Evolutionary conservation across 306 rosid genomes (phyloP).

Genomic region (Arachis stenosperma): DNA sequence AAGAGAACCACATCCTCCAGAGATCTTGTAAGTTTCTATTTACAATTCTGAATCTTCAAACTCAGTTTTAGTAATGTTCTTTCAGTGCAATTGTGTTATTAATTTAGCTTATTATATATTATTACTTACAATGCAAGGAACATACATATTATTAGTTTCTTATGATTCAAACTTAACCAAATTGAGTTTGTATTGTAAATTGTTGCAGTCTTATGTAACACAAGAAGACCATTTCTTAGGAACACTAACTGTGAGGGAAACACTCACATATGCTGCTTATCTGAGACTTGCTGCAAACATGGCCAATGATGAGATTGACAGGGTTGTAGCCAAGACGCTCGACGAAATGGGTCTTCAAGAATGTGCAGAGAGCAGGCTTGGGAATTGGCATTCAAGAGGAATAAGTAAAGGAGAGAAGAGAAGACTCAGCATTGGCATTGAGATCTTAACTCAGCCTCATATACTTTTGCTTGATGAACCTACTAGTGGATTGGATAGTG

Average conservation of each 20-base stretch:
- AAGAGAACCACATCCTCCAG: slow-evolving; percentile 50
- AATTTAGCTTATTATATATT: too few relatives aligned
- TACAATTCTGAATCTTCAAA: neutral
- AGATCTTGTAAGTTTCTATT: slow-evolving; percentile 50
- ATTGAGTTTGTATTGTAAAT: neutral
- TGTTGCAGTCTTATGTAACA: slow-evolving; percentile 66
- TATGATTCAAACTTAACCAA: too few relatives aligned
- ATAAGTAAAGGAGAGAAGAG: slow-evolving; percentile 84
- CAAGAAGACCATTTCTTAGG: slow-evolving; percentile 75
- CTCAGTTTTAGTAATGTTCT: neutral
- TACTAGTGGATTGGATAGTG: slow-evolving; percentile 85
- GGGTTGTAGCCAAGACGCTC: slow-evolving; percentile 55
- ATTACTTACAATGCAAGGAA: too few relatives aligned
- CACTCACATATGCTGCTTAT: slow-evolving; percentile 62
- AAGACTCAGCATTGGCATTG: slow-evolving; percentile 75
- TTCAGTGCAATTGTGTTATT: too few relatives aligned
- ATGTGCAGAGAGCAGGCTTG: slow-evolving; percentile 65
- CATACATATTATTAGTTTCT: too few relatives aligned
- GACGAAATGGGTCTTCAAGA: slow-evolving; percentile 77
- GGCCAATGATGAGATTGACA: slow-evolving; percentile 54
- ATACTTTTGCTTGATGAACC: slow-evolving; percentile 83
- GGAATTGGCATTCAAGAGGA: slow-evolving; percentile 78
- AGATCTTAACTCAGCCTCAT: slow-evolving; percentile 64
- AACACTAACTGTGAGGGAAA: slow-evolving; percentile 75
- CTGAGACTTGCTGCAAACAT: slow-evolving; percentile 67